Evolutionary conservation across 805 yeast genomes (phyloP), one percentile per base, ranked within the genome.

Genomic region (Candida tammaniensis): DNA sequence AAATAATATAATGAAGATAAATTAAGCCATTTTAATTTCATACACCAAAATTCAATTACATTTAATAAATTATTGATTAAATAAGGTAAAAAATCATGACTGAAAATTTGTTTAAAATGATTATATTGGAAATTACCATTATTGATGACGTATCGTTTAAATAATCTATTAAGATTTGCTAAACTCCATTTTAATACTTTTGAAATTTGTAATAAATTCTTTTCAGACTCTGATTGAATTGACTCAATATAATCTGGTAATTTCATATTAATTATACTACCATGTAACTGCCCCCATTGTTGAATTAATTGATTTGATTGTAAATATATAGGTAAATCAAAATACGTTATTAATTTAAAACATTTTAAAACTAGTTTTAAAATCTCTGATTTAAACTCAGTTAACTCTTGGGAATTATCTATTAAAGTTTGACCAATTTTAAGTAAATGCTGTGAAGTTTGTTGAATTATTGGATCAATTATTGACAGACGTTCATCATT

Each of bases 211-310:
- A 80, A 82, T 82, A 84, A 31, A 78, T 58, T 47, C 43, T 53
- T 59, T 28, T 66, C 71, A 40, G 40, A 42, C 38, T 54, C 57
- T 15, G 74, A 72, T 6, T 67, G 68, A 30, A 76, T 79, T n/a
- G 73, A 48, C 5, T 34, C 15, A 2, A 78, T 76, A 26, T 71
- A 69, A 1, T 52, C 41, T 1, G 95, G 93, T 14, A 80, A 61
- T 7, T 64, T 65, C 61, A 77, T 70, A 43, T 73, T 73, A 32
- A 86, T 76, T 4, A 85, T 73, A 7, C 71, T 67, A 26, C 86
- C 80, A 47, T 87, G 91, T 43, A 93, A 74, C 34, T 78, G 75
- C 2, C 86, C 82, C 94, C 97, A 89, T 13, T 74, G 46, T 65
- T 24, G 70, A 55, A 51, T 80, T 55, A 36, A 62, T 43, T 39